These are phyloP conservation scores for Phytophthora cajani DNA, from an alignment of 352 stramenopile genomes.

Conservation along the genomic window DNA sequence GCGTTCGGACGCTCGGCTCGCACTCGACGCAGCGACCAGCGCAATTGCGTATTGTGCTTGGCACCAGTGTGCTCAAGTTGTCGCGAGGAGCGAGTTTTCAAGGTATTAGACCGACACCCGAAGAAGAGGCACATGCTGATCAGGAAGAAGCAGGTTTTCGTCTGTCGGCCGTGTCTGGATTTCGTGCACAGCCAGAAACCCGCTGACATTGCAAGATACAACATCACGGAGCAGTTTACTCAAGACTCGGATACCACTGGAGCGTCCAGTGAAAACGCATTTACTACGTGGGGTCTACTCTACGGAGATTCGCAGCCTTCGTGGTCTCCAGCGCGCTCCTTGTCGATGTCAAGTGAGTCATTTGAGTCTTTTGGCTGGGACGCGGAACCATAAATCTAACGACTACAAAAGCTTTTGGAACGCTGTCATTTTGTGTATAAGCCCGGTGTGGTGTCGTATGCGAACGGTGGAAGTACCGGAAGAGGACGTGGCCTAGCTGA, in stretches of 20 bases:
- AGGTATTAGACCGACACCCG: constrained; percentile 21
- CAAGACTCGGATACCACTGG: constrained; percentile 30
- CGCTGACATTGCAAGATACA: constrained; percentile 24
- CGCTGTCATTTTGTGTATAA: constrained; percentile 1
- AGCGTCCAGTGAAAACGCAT: constrained; percentile 12
- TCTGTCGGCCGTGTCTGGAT: constrained; percentile 35
- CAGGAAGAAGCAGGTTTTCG: constrained; percentile 25
- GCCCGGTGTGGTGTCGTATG: neutral
- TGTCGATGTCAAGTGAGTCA: constrained; percentile 1
- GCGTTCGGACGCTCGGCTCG: constrained; percentile 28
- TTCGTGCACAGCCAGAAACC: constrained; percentile 36
- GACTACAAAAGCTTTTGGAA: constrained; percentile 19
- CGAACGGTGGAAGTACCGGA: neutral
- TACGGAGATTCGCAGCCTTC: constrained; percentile 17
- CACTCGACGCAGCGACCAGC: constrained; percentile 30
- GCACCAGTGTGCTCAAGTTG: constrained; percentile 35
- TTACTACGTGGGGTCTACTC: constrained; percentile 36
- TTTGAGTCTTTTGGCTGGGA: constrained; percentile 25
- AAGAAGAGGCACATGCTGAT: constrained; percentile 32
- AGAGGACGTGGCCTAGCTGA: constrained; percentile 14
- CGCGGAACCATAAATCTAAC: constrained; percentile 9
- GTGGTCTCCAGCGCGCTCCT: neutral
- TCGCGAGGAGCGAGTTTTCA: constrained; percentile 30
- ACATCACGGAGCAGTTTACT: constrained; percentile 25
- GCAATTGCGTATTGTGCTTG: constrained; percentile 33